Evolutionary conservation across 768 basidiomycete genomes (phyloP).

Genomic region (Agrocybe chaxingu): DNA sequence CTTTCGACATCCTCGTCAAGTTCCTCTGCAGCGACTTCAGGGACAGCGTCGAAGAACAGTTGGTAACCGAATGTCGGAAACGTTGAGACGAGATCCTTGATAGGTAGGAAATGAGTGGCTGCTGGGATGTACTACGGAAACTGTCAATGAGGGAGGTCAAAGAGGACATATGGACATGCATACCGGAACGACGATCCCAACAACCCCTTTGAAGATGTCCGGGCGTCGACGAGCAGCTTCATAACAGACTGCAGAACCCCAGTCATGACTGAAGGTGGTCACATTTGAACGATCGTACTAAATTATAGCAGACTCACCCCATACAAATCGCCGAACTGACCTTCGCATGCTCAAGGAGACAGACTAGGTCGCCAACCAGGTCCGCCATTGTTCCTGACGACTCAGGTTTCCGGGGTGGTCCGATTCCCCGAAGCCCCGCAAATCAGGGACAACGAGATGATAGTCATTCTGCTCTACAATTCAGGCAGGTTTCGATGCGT

Average conservation of each 20-base stretch:
- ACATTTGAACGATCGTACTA: background rate
- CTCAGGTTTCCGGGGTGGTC: constrained; percentile 61
- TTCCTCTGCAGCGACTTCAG: constrained; percentile 46
- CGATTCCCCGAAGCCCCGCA: constrained; percentile 71
- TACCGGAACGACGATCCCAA: constrained; percentile 62
- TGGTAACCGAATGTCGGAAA: constrained; percentile 63
- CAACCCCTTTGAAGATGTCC: constrained; percentile 56
- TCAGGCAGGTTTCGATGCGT: background rate
- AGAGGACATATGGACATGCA: constrained; percentile 12
- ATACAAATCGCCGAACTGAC: constrained; percentile 53
- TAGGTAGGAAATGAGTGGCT: constrained; percentile 43
- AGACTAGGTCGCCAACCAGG: constrained; percentile 58
- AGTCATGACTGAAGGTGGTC: constrained; percentile 55
- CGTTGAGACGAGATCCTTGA: constrained; percentile 31
- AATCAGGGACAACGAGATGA: constrained; percentile 56
- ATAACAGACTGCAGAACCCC: constrained; percentile 68
- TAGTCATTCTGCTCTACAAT: constrained; percentile 46
- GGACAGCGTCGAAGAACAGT: constrained; percentile 53
- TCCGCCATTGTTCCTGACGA: constrained; percentile 60
- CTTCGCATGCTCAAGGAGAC: constrained; percentile 52
- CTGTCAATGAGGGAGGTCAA: background rate
- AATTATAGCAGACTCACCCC: constrained; percentile 40
- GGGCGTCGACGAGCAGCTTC: constrained; percentile 68
- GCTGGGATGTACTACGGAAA: constrained; percentile 55
- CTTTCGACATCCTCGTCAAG: constrained; percentile 54